Evolutionary conservation across 2,329 filamentous ascomycete genomes (phyloP), one percentile per base, ranked within the genome.

Genomic region (Cladosporium sp.): DNA sequence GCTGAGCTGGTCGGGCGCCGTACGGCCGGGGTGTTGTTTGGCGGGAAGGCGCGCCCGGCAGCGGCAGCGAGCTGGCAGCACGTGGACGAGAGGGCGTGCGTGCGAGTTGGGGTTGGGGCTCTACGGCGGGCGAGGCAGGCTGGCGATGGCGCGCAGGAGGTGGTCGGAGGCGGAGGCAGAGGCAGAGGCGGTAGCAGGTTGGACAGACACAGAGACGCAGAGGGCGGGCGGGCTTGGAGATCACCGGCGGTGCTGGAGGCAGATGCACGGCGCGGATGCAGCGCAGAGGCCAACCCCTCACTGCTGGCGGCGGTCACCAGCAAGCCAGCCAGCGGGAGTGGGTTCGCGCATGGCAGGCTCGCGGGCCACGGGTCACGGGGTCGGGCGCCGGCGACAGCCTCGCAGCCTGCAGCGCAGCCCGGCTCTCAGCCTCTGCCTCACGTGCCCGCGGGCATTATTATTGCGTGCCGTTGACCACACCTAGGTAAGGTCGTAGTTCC

Each of bases 231-330:
- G 22, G 22, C 19, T 41, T 41, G 31, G 46, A 49, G 46, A 37
- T 46, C n/a, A 28, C 28, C 14, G 43, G 22, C 19, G 28, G 33
- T 13, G 16, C 34, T 35, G n/a, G 10, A 11, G 34, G 34, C 8
- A 38, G 35, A 38, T 35, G 42, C 46, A 38, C 37, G 37, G 40
- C 40, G 46, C 46, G 46, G 46, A 49, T 49, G 46, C 38, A 49
- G n/a, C 18, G 46, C 46, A 43, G 31, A 42, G 46, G 46, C 46
- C 38, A 49, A 46, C 38, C 46, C 46, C 46, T 43, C 46, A 41
- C 33, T 34, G n/a, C 34, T 35, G 10, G 22, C 31, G 31, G 43
- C 11, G 44, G 41, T 43, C 44, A 19, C 38, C 38, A 49, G 46
- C 46, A 13, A 38, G 35, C 35, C 34, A 48, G 45, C 34, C 13